Base-by-base conservation (phyloP, 176 grass and related monocot genomes). In the Musa acuminata region DNA sequence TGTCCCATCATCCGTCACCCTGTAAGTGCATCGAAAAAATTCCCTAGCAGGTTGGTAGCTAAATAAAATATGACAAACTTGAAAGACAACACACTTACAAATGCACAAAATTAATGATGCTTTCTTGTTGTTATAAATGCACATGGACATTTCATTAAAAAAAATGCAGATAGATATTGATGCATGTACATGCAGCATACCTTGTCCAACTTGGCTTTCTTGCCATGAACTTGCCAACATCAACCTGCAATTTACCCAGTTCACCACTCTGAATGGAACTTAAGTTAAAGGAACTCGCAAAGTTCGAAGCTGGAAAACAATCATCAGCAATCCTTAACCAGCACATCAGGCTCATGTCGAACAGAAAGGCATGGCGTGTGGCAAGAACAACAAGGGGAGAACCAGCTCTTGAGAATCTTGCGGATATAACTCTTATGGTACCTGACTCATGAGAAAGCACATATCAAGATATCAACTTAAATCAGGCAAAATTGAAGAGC, bases 261-360 rank as follows among this genome's bases (percentile, higher is more conserved):
- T 98, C 94, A 35, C 88, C 94, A 69, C 85, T 83, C 79, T 91
- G 90, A 64, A 83, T 76, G 13, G 83, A 96, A 80, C 80, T 71
- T 71, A 86, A 79, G 59, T 81, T 81, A 82, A 93, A 93, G 2
- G 90, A 91, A 78, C 80, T 83, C 10, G 84, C 64, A 84, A 85
- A 93, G 81, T 93, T 91, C 60, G 94, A 98, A 80, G 83, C 87
- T 57, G 90, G 86, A 79, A 91, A 98, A 62, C 87, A 90, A 88
- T 91, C 90, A 69, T 98, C 94, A 35, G 82, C 90, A 27, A 98
- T 87, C 74, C 94, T 87, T 84, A 98, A 76, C 94, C 94, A 98
- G 82, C 94, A 98, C 87, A 83, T 90, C 82, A 98, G 62, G 79
- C 27, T 84, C 66, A 88, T 84, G 64, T 91, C 90, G 83, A 92